These are phyloP conservation scores for Rhynchospora pubera DNA, from an alignment of 176 grass and related monocot species.

Conservation along the genomic window DNA sequence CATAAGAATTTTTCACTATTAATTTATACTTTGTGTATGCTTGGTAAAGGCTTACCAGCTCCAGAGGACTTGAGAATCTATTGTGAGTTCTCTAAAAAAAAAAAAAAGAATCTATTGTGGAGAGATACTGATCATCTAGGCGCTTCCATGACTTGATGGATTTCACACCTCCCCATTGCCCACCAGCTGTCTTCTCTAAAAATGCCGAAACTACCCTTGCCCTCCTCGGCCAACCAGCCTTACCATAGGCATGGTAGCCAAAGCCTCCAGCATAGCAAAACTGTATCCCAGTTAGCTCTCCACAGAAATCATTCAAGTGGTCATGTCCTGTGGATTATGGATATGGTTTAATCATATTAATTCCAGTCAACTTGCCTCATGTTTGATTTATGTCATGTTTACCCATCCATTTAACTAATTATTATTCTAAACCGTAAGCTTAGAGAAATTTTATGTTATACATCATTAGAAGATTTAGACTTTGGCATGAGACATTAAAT, in stretches of 20 bases:
- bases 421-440: not conserved
- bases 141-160: conserved; percentile 98
- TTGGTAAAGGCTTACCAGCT: conserved; percentile 47
- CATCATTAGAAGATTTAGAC: not conserved
- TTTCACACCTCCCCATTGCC: conserved; percentile 71
- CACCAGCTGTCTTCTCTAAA: conserved; percentile 52
- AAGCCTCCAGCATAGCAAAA: conserved; percentile 94
- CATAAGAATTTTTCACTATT: not conserved
- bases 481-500: not conserved
- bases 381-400: not conserved
- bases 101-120: conserved; percentile 69
- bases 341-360: not conserved
- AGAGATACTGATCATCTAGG: conserved; percentile 69
- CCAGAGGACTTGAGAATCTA: conserved; percentile 89
- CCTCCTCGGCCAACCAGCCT: conserved; percentile 89
- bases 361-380: not conserved
- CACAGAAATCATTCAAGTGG: conserved; percentile 86
- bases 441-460: not conserved
- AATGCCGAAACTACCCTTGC: conserved; percentile 76
- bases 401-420: not conserved
- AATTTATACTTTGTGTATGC: conserved; percentile 11
- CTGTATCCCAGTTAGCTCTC: conserved; percentile 63
- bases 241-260: conserved; percentile 92
- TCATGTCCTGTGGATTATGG: conserved; percentile 70
- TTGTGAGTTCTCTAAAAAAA: too few species aligned